phyloP scores from a whole-genome alignment of 1,139 yeast species.

The Ogataea hybrid region DNA sequence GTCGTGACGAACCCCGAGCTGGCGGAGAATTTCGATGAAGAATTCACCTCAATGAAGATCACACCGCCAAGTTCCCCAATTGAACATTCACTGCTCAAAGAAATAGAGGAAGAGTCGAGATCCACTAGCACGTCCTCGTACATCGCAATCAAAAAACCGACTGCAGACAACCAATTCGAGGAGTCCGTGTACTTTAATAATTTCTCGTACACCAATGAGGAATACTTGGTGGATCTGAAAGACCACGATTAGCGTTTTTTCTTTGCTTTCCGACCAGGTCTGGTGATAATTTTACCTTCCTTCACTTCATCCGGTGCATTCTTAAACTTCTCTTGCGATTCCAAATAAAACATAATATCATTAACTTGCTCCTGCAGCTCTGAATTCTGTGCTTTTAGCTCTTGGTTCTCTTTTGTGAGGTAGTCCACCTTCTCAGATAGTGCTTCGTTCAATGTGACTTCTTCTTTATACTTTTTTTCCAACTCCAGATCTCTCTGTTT shows the following conservation, averaged over 20 bases:
- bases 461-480: conserved; percentile 41
- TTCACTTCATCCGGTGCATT: conserved; percentile 67
- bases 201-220: conserved; percentile 32
- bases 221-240: conserved; percentile 1
- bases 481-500: conserved; percentile 32
- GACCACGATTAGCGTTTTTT: conserved; percentile 9
- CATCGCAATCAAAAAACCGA: conserved; percentile 30
- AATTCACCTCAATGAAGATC: conserved; percentile 73
- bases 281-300: conserved; percentile 61
- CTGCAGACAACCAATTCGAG: conserved; percentile 21
- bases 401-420: conserved; percentile 39
- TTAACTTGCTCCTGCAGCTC: conserved; percentile 68
- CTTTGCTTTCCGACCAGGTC: conserved; percentile 17
- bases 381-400: conserved; percentile 40
- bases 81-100: conserved; percentile 24
- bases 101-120: conserved; percentile 28
- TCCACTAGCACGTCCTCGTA: conserved; percentile 31
- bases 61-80: conserved; percentile 35
- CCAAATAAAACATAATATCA: conserved; percentile 81
- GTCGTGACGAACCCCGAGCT: conserved; percentile 83
- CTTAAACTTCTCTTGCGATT: conserved; percentile 68
- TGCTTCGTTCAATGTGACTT: conserved; percentile 52
- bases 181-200: conserved; percentile 34
- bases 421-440: conserved; percentile 57
- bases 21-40: conserved; percentile 90